Conservation (phyloP, 176 grass and related monocot species). For the Musa itinerans region DNA sequence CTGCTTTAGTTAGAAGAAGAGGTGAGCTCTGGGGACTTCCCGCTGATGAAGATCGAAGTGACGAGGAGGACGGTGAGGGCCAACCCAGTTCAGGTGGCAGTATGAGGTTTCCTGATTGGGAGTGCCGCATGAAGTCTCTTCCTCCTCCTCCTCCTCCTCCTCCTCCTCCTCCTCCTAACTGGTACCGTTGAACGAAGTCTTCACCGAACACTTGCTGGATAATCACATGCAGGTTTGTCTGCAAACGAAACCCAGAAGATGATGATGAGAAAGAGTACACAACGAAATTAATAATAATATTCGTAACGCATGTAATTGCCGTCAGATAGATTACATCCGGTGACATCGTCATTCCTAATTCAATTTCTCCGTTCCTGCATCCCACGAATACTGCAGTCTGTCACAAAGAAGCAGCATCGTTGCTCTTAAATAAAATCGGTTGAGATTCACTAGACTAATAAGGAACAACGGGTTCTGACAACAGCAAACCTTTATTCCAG, state of each 20-base stretch:
- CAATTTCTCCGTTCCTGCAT: constrained; percentile 67
- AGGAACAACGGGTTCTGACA: neutral
- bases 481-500: constrained; percentile 62
- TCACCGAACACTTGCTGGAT: constrained; percentile 65
- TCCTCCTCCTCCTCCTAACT: constrained; percentile 29
- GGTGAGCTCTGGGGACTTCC: neutral
- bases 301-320: neutral
- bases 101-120: constrained; percentile 34
- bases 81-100: neutral
- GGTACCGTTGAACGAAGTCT: constrained; percentile 40
- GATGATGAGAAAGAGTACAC: neutral
- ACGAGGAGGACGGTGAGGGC: neutral
- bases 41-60: neutral
- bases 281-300: neutral
- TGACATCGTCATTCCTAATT: constrained; percentile 41
- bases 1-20: neutral
- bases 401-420: neutral
- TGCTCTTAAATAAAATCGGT: constrained; percentile 11
- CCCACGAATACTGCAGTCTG: constrained; percentile 78
- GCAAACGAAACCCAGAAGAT: constrained; percentile 3
- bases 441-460: neutral
- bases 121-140: constrained; percentile 38
- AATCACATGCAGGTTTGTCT: constrained; percentile 23
- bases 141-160: constrained; percentile 25
- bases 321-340: neutral